Conservation (phyloP, 2,329 filamentous ascomycete species). For the Ascochyta koolunga region DNA sequence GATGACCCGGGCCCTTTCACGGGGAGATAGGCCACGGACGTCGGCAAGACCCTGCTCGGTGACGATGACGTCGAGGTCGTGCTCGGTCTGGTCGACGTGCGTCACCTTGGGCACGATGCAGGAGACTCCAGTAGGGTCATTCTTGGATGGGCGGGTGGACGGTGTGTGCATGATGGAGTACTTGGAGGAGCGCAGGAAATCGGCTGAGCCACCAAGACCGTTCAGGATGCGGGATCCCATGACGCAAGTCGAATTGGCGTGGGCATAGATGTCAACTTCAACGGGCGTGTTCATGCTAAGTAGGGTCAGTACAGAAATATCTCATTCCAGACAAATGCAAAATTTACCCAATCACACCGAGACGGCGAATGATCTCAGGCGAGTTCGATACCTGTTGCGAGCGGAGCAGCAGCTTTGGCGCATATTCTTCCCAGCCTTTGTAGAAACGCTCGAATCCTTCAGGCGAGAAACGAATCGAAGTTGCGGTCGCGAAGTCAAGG, state of each 20-base stretch:
- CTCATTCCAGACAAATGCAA: neutral
- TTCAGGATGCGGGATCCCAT: constrained; percentile 89
- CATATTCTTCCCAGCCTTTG: constrained; percentile 79
- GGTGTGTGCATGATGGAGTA: constrained; percentile 96
- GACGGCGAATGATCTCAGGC: constrained; percentile 85
- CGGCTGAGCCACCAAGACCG: constrained; percentile 79
- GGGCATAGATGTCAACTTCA: constrained; percentile 92
- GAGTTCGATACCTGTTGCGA: constrained; percentile 89
- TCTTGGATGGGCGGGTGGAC: constrained; percentile 78
- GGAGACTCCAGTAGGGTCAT: constrained; percentile 78
- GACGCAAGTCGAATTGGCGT: constrained; percentile 89
- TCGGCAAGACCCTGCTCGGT: constrained; percentile 79
- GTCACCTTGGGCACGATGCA: constrained; percentile 96
- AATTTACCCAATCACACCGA: constrained; percentile 72
- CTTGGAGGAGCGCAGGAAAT: constrained; percentile 79
- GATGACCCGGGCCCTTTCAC: constrained; percentile 81
- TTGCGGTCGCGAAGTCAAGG: constrained; percentile 88
- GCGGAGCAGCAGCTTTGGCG: constrained; percentile 81
- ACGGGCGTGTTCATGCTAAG: constrained; percentile 87
- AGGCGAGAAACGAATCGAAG: constrained; percentile 87
- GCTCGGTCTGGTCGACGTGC: constrained; percentile 90
- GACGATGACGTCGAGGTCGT: constrained; percentile 90
- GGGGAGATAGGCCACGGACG: constrained; percentile 78
- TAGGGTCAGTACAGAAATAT: neutral
- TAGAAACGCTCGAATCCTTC: constrained; percentile 93